Base-by-base conservation (phyloP, 768 basidiomycete genomes). In the Leucogyrophana mollusca region DNA sequence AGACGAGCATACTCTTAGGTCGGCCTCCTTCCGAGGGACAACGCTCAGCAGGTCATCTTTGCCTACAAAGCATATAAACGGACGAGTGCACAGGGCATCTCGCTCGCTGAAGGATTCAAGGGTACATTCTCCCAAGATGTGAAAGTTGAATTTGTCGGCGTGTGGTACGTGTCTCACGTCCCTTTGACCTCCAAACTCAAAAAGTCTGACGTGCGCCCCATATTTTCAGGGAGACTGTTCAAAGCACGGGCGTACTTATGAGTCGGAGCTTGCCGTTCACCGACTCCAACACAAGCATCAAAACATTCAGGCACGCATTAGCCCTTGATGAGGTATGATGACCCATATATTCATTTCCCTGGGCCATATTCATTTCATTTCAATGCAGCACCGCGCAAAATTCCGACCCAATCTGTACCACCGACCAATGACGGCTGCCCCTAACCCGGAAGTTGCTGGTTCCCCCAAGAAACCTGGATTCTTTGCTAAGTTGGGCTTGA, bases 61-160 rank as follows among this genome's bases (percentile, higher is more conserved):
- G 90, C 88, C 4, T 93, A 84, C 65, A 79, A 80, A 54, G 70
- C 89, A 51, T 93, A 82, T 61, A 77, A 71, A 54, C 71, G 75
- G 4, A 73, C 69, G 21, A 79, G 81, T 53, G 54, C 65, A 16
- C 61, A 60, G 2, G 75, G 77, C 4, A 43, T 73, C 6, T 43
- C 64, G 18, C 62, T 87, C 10, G 78, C 79, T 10, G 73, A 73
- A 2, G 82, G 83, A 9, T 93, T 88, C 65, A 91, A 90, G 65
- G 58, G 72, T 51, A 85, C 83, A 0, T 92, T 87, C 59, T 85
- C 80, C 43, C 76, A 71, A 25, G 62, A 68, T n/a, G 84, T 90
- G 6, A 66, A 73, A 16, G 73, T 91, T n/a, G 85, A 90, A 11
- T 91, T 91, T 44, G 62, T 93, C 38, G 90, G 90, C 1, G 82